A percentile compares a stretch with the other conserved stretches of the same genome.
phyloP scores from a whole-genome alignment of 768 basidiomycete genomes.

The Tylopilus cervinicoccineus region DNA sequence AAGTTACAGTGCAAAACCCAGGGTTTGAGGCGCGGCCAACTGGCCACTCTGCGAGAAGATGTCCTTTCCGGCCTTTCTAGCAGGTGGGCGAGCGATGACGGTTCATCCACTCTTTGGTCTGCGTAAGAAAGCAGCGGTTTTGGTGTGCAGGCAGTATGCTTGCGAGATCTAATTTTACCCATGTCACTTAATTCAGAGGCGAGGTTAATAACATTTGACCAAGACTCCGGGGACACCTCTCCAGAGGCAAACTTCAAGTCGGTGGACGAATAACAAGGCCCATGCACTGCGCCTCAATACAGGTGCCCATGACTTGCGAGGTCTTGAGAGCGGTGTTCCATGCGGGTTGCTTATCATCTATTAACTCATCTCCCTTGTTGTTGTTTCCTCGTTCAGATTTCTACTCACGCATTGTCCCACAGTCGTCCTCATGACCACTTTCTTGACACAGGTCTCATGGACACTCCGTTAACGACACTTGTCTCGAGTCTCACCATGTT shows the following conservation, averaged over 20 bases:
- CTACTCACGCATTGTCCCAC: conserved; percentile 8
- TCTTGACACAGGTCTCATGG: background rate
- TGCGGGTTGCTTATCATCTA: conserved; percentile 6
- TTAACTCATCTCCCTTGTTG: background rate
- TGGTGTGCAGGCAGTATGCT: too few relatives aligned
- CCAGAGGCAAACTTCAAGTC: too few relatives aligned
- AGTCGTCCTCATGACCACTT: conserved; percentile 6
- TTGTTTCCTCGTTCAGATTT: background rate
- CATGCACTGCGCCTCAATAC: too few relatives aligned
- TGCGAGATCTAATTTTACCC: too few relatives aligned
- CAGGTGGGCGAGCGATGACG: too few relatives aligned
- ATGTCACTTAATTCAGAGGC: background rate
- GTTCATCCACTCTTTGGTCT: too few relatives aligned
- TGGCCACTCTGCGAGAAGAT: too few relatives aligned
- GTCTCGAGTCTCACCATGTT: conserved; percentile 5
- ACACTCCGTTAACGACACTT: background rate
- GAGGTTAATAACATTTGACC: too few relatives aligned
- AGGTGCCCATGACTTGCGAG: too few relatives aligned
- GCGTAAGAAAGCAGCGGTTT: too few relatives aligned
- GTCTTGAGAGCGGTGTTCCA: too few relatives aligned
- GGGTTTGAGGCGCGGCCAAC: background rate
- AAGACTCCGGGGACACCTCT: background rate
- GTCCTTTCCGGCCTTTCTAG: background rate
- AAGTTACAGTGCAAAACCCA: background rate
- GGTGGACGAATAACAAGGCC: background rate